Percentiles rank a stretch among this genome's conserved stretches.
These are phyloP conservation scores for Apiospora arundinis DNA, from an alignment of 2,329 filamentous ascomycete species.

Conservation along the genomic window DNA sequence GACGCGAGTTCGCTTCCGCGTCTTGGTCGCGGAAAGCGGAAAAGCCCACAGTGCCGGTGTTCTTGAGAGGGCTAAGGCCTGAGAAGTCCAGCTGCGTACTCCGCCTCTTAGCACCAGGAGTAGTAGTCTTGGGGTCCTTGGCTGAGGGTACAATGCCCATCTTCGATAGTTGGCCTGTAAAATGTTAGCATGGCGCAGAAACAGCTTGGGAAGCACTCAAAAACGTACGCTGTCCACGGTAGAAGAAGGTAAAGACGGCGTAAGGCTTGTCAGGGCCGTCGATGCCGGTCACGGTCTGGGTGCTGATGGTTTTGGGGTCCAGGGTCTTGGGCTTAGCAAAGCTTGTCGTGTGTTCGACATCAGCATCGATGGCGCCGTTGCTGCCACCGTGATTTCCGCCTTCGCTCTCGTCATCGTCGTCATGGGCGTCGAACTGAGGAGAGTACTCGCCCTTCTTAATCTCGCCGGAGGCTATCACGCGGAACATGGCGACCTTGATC, in stretches of 20 bases:
- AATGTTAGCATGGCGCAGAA: constrained; percentile 29
- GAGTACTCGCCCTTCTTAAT: constrained; percentile 99
- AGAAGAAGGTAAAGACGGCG: constrained; percentile 97
- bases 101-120: constrained; percentile 73
- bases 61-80: constrained; percentile 81
- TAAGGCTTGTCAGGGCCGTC: constrained; percentile 96
- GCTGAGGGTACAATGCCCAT: constrained; percentile 83
- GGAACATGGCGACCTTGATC: constrained; percentile 97
- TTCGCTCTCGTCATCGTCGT: constrained; percentile 70
- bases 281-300: constrained; percentile 98
- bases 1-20: constrained; percentile 59
- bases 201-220: background rate
- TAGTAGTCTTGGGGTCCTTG: constrained; percentile 68
- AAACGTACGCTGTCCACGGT: constrained; percentile 87
- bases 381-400: constrained; percentile 57
- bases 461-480: constrained; percentile 92
- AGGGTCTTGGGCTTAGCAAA: constrained; percentile 96
- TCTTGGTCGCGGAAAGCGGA: constrained; percentile 81
- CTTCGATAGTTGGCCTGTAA: constrained; percentile 87
- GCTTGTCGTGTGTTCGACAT: constrained; percentile 95
- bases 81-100: constrained; percentile 87
- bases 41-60: constrained; percentile 88
- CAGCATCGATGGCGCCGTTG: constrained; percentile 71
- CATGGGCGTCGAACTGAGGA: constrained; percentile 95
- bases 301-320: constrained; percentile 97